Conservation (phyloP, 176 grass and related monocot genomes). For the Oryza meyeriana region DNA sequence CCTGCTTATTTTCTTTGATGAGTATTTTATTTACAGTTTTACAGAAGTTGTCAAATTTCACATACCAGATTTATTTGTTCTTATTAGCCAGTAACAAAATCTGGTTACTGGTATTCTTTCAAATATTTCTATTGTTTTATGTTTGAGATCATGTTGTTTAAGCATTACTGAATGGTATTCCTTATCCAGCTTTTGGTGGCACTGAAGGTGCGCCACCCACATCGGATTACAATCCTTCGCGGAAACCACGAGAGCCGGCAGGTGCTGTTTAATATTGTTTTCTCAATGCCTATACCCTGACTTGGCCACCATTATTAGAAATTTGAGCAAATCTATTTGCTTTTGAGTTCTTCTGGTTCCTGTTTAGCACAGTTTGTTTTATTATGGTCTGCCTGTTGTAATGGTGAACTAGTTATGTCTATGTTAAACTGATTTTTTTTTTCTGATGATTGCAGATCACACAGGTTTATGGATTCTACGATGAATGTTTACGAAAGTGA, state of each 20-base stretch:
- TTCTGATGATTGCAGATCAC: conserved; percentile 68
- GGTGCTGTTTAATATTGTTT: conserved; percentile 32
- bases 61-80: background rate
- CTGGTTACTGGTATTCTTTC: background rate
- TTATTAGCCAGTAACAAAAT: background rate
- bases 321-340: background rate
- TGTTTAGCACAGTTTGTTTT: background rate
- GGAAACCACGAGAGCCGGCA: conserved; percentile 97
- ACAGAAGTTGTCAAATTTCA: background rate
- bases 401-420: background rate
- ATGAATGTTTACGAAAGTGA: conserved; percentile 97
- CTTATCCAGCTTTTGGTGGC: conserved; percentile 85
- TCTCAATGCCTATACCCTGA: background rate
- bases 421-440: conserved; percentile 28
- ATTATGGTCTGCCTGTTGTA: background rate
- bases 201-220: conserved; percentile 87
- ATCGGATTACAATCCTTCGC: conserved; percentile 91
- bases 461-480: conserved; percentile 97
- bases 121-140: background rate
- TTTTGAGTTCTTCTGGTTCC: background rate
- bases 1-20: background rate
- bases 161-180: conserved; percentile 20
- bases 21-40: conserved; percentile 10
- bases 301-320: background rate
- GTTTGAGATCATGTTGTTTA: background rate